Evolutionary conservation across 2,329 filamentous ascomycete species (phyloP).

Genomic region (Alternaria brassicicola): DNA sequence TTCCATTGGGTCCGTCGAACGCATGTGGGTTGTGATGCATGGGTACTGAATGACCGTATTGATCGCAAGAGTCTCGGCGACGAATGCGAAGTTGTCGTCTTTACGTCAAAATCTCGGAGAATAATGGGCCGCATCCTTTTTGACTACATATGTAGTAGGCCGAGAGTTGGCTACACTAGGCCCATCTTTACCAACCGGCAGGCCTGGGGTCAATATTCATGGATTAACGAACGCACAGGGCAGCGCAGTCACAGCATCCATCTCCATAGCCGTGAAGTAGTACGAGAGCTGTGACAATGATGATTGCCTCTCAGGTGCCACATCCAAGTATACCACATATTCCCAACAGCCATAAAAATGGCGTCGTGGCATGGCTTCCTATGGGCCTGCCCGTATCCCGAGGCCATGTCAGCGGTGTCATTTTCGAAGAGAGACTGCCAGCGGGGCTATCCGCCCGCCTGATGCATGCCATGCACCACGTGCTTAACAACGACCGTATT

Average conservation of each 20-base stretch:
- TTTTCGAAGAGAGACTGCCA: slow-evolving; percentile 9
- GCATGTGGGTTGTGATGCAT: neutral
- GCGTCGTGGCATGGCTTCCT: slow-evolving; percentile 1
- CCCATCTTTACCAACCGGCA: neutral
- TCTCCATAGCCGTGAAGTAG: neutral
- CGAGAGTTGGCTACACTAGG: neutral
- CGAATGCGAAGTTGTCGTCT: neutral
- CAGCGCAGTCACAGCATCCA: neutral
- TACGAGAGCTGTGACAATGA: neutral
- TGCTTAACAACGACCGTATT: slow-evolving; percentile 4
- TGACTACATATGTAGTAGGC: neutral
- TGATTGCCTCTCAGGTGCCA: neutral
- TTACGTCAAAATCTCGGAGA: neutral
- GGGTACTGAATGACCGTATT: neutral
- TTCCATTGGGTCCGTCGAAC: neutral
- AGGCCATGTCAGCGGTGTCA: slow-evolving; percentile 18
- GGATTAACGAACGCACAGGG: slow-evolving; percentile 1
- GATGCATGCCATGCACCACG: slow-evolving; percentile 11
- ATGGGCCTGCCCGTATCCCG: slow-evolving; percentile 5
- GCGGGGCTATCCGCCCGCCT: slow-evolving; percentile 16
- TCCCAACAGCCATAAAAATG: neutral
- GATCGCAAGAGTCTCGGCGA: neutral
- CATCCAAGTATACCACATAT: neutral
- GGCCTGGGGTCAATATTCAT: neutral
- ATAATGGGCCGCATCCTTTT: neutral